phyloP scores from a whole-genome alignment of 2,329 filamentous ascomycete genomes.

The Trichoderma sp. region DNA sequence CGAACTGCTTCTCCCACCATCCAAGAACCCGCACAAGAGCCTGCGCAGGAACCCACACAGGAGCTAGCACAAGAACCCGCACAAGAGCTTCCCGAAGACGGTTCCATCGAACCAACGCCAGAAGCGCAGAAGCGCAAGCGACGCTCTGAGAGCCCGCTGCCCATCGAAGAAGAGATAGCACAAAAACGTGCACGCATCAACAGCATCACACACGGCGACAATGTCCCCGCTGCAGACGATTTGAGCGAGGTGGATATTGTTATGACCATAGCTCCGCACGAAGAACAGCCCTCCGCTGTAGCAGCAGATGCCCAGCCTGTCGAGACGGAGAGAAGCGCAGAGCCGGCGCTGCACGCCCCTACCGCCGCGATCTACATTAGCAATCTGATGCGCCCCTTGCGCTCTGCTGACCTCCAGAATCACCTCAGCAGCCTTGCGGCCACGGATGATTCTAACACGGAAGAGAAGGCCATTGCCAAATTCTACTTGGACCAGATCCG shows the following conservation, averaged over 20 bases:
- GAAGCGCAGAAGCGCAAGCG: constrained; percentile 65
- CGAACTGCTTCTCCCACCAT: background rate
- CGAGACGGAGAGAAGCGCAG: constrained; percentile 38
- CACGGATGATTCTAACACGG: constrained; percentile 41
- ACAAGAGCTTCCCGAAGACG: background rate
- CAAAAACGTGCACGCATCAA: constrained; percentile 54
- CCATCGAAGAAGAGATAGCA: constrained; percentile 50
- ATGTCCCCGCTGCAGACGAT: constrained; percentile 19
- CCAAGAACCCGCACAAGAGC: constrained; percentile 8
- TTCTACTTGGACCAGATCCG: constrained; percentile 83
- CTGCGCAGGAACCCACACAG: background rate
- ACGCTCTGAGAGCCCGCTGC: constrained; percentile 60
- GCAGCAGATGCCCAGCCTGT: constrained; percentile 6
- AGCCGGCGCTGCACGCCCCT: constrained; percentile 64
- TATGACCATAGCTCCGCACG: background rate
- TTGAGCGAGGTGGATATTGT: background rate
- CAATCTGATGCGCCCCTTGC: constrained; percentile 84
- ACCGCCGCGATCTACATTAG: constrained; percentile 83
- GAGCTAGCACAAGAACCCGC: background rate
- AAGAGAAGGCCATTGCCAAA: constrained; percentile 53
- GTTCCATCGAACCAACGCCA: constrained; percentile 3
- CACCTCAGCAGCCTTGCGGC: constrained; percentile 69
- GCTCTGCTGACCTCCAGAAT: constrained; percentile 60
- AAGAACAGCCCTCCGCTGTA: background rate
- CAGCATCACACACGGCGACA: background rate